phyloP scores from a whole-genome alignment of 352 stramenopile genomes.

The Globisporangium nagaii region DNA sequence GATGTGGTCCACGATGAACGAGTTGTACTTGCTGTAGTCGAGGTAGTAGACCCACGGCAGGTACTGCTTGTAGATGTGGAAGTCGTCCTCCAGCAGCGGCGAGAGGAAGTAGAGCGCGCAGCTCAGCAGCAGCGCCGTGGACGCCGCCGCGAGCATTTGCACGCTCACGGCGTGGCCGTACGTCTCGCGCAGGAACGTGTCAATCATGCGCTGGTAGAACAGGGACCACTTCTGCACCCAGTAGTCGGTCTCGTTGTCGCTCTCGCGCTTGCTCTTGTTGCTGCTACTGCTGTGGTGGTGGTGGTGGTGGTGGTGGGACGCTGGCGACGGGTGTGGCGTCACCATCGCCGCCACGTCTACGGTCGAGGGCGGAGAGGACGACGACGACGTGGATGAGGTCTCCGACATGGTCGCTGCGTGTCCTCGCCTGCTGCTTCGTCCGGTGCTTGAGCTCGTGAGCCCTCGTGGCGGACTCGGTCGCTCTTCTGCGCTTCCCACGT shows the following conservation, averaged over 20 bases:
- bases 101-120: slow-evolving; percentile 46
- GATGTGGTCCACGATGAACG: slow-evolving; percentile 65
- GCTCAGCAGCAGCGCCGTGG: slow-evolving; percentile 42
- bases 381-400: too few relatives aligned
- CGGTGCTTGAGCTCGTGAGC: background rate
- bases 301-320: background rate
- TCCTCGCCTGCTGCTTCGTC: background rate
- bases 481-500: too few relatives aligned
- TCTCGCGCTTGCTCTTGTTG: background rate
- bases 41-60: slow-evolving; percentile 46
- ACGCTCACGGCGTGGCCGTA: slow-evolving; percentile 55
- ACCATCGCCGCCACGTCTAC: background rate
- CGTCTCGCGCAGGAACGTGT: slow-evolving; percentile 39
- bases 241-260: slow-evolving; percentile 1
- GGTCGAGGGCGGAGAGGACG: background rate
- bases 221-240: slow-evolving; percentile 12
- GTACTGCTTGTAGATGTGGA: slow-evolving; percentile 43
- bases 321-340: background rate
- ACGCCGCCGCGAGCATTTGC: slow-evolving; percentile 41
- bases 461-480: too few relatives aligned
- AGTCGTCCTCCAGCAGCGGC: slow-evolving; percentile 49
- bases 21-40: slow-evolving; percentile 64
- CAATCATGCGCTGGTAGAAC: slow-evolving; percentile 24
- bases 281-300: background rate
- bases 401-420: background rate